A percentile compares a stretch with the other conserved stretches of the same genome.
Evolutionary conservation across 2,329 filamentous ascomycete genomes (phyloP).

Genomic region (Cadophora gregata): DNA sequence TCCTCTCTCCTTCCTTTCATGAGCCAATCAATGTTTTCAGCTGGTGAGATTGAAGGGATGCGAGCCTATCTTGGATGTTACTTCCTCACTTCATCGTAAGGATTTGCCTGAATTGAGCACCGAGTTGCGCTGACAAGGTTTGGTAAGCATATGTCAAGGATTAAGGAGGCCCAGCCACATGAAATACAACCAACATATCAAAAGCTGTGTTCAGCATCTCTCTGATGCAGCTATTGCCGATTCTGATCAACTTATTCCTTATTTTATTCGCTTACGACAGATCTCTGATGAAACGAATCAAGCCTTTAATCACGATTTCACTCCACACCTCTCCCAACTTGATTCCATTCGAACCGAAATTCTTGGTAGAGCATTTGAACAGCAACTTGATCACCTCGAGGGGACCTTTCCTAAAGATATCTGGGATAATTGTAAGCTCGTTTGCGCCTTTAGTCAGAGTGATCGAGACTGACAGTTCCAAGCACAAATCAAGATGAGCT

Average conservation of each 20-base stretch:
- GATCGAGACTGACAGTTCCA: not conserved
- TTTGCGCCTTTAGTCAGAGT: not conserved
- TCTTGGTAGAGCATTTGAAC: constrained; percentile 36
- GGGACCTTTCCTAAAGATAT: constrained; percentile 32
- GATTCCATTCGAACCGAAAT: constrained; percentile 38
- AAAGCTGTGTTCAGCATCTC: constrained; percentile 36
- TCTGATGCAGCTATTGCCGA: constrained; percentile 29
- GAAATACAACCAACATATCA: constrained; percentile 37
- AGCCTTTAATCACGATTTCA: constrained; percentile 39
- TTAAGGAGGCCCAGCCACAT: constrained; percentile 40
- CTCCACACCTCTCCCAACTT: constrained; percentile 28
- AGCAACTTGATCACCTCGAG: constrained; percentile 37
- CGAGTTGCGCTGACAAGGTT: not conserved
- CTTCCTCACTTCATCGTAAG: constrained; percentile 40
- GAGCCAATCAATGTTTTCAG: not conserved
- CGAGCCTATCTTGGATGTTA: constrained; percentile 41
- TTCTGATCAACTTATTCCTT: constrained; percentile 38
- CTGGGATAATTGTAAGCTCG: constrained; percentile 36
- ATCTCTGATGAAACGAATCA: constrained; percentile 40
- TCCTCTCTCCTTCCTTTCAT: not conserved
- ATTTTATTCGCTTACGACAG: constrained; percentile 37
- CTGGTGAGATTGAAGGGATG: constrained; percentile 35
- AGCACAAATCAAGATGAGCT: constrained; percentile 30
- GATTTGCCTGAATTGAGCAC: not conserved
- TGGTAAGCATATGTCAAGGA: constrained; percentile 34